A percentile compares a stretch with the other conserved stretches of the same genome.
These are phyloP conservation scores for Royoungia palumana DNA, from an alignment of 768 basidiomycete genomes.

Conservation along the genomic window DNA sequence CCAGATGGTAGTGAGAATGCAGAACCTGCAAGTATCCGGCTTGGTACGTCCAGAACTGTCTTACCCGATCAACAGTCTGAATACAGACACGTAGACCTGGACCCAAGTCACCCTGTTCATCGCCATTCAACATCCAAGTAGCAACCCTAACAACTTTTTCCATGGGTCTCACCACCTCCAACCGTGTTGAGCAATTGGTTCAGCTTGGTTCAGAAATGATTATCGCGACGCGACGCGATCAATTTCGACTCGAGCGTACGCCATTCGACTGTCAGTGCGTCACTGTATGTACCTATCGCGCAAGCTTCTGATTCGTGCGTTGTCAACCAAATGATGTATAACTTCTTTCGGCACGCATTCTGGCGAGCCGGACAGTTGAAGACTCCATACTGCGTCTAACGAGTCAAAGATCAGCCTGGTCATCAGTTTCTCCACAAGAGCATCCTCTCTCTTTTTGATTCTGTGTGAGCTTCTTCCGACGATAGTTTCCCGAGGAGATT, in stretches of 20 bases:
- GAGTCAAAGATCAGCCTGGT: not conserved
- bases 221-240: too few relatives aligned
- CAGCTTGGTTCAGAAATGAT: too few relatives aligned
- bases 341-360: slow-evolving; percentile 9
- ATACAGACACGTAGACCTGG: too few relatives aligned
- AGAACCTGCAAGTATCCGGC: too few relatives aligned
- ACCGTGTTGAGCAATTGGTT: slow-evolving; percentile 6
- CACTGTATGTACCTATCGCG: slow-evolving; percentile 6
- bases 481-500: slow-evolving; percentile 12
- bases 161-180: slow-evolving; percentile 18
- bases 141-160: slow-evolving; percentile 6
- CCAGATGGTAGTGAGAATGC: not conserved
- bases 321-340: slow-evolving; percentile 18
- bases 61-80: too few relatives aligned
- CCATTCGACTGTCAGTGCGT: slow-evolving; percentile 18
- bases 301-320: slow-evolving; percentile 12
- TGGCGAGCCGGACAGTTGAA: slow-evolving; percentile 13
- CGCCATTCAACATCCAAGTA: too few relatives aligned
- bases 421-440: not conserved
- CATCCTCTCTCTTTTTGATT: slow-evolving; percentile 6
- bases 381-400: slow-evolving; percentile 10
- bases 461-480: slow-evolving; percentile 3
- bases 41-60: too few relatives aligned
- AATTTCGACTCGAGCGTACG: too few relatives aligned
- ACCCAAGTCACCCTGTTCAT: too few relatives aligned